phyloP scores from a whole-genome alignment of 202 grass and related monocot genomes.

The Panicum virgatum region DNA sequence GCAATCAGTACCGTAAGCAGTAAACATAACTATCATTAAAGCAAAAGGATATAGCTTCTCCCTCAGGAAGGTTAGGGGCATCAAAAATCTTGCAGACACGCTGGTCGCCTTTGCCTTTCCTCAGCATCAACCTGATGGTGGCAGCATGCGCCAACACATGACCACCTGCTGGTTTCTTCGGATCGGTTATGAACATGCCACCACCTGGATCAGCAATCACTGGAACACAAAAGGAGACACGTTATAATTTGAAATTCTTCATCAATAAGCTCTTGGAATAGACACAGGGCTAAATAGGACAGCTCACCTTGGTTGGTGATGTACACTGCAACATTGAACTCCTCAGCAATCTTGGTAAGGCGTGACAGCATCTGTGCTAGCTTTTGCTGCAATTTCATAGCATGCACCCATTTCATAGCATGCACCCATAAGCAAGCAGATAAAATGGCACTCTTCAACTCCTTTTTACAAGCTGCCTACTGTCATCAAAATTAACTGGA shows the following conservation, averaged over 20 bases:
- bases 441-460: conserved; percentile 7
- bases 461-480: neutral
- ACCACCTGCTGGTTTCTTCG: conserved; percentile 84
- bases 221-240: conserved; percentile 40
- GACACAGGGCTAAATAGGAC: neutral
- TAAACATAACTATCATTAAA: conserved; percentile 6
- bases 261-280: conserved; percentile 12
- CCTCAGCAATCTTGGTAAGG: conserved; percentile 90
- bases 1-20: conserved; percentile 4
- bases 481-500: neutral
- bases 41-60: conserved; percentile 89
- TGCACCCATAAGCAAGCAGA: conserved; percentile 28
- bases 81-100: conserved; percentile 92
- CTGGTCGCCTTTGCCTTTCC: conserved; percentile 96
- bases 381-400: conserved; percentile 72
- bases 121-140: conserved; percentile 82
- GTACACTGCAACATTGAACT: conserved; percentile 97
- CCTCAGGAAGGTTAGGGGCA: conserved; percentile 90
- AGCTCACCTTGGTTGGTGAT: conserved; percentile 90
- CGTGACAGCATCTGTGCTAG: conserved; percentile 89
- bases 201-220: conserved; percentile 91
- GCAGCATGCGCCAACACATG: conserved; percentile 80
- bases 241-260: conserved; percentile 13
- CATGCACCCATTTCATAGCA: neutral
- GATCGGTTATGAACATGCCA: conserved; percentile 83